These are phyloP conservation scores for Botryotinia calthae DNA, from an alignment of 2,329 filamentous ascomycete genomes.

Conservation along the genomic window DNA sequence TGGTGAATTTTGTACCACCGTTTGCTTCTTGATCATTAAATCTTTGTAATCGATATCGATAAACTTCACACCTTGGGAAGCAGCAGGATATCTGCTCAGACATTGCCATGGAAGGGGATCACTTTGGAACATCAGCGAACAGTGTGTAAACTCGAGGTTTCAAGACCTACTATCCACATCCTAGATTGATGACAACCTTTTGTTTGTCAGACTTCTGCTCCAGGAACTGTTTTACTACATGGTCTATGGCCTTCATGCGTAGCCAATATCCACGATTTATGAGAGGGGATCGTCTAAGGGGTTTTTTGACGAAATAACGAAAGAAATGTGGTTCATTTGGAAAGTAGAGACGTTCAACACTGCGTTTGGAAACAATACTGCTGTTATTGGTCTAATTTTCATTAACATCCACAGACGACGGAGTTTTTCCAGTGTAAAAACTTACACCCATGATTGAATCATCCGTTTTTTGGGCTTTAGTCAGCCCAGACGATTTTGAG, in stretches of 20 bases:
- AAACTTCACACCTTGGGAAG: conserved; percentile 62
- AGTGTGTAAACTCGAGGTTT: conserved; percentile 3
- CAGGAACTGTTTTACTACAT: conserved; percentile 73
- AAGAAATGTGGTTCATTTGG: conserved; percentile 77
- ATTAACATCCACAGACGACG: conserved; percentile 3
- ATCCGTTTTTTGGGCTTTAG: conserved; percentile 39
- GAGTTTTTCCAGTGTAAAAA: conserved; percentile 5
- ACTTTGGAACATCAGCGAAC: conserved; percentile 47
- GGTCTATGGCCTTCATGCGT: conserved; percentile 72
- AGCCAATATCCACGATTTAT: conserved; percentile 69
- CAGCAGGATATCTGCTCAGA: conserved; percentile 61
- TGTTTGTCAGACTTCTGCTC: conserved; percentile 50
- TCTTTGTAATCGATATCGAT: conserved; percentile 85
- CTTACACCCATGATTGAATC: conserved; percentile 41
- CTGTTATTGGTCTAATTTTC: conserved; percentile 73
- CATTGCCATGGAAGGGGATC: conserved; percentile 87
- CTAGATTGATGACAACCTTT: conserved; percentile 79
- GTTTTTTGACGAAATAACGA: conserved; percentile 81
- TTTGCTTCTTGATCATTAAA: conserved; percentile 71
- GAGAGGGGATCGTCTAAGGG: conserved; percentile 76
- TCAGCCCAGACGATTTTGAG: conserved; percentile 9
- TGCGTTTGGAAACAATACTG: conserved; percentile 88
- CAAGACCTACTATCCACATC: conserved; percentile 78
- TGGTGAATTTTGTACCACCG: conserved; percentile 61
- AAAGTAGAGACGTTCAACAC: conserved; percentile 86